Base-by-base conservation (phyloP, 108 stramenopile species). In the Ochromonas danica region DNA sequence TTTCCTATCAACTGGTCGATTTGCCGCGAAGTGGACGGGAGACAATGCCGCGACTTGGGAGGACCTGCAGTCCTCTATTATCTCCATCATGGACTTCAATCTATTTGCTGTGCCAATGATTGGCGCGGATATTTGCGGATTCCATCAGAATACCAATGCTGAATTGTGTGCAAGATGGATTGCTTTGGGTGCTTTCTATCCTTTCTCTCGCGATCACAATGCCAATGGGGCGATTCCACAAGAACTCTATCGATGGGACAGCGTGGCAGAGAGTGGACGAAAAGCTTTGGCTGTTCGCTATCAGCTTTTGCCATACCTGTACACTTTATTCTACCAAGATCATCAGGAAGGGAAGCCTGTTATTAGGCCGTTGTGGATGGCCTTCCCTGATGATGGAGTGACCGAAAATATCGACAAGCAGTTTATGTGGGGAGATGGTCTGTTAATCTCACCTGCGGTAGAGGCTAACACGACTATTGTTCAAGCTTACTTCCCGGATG, bases 31-130 rank as follows among this genome's bases (percentile, higher is more conserved):
- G 43, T 84, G 83, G 83, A 79, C 78, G 2, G 83, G 83, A 0
- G 83, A 84, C 79, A 84, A 84, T 51, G 78, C 83, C 28, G 83
- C 83, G 63, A 80, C 80, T 1, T 84, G 83, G 83, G 71, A 84
- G 36, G 83, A 84, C 72, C 27, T 84, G 41, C 27, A 80, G 40
- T n/a, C 39, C 30, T 43, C 25, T 60, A 80, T 84, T 35, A 39
- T 63, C 27, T 65, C 71, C 1, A 40, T 78, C 57, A 39, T 80
- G 38, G 40, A 71, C 51, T 80, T 84, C 33, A 67, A 67, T 36
- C 17, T 84, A n/a, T 80, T 80, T 62, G 80, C 70, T 0, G 63
- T 84, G 10, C 72, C 80, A 40, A 79, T 84, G 78, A 79, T 84
- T 27, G 83, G 83, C 33, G 39, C 80, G 28, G 83, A 84, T 71